Percentiles rank a stretch among this genome's conserved stretches.
Conservation (phyloP, 2,329 filamentous ascomycete species). For the Aspergillus glaucus region DNA sequence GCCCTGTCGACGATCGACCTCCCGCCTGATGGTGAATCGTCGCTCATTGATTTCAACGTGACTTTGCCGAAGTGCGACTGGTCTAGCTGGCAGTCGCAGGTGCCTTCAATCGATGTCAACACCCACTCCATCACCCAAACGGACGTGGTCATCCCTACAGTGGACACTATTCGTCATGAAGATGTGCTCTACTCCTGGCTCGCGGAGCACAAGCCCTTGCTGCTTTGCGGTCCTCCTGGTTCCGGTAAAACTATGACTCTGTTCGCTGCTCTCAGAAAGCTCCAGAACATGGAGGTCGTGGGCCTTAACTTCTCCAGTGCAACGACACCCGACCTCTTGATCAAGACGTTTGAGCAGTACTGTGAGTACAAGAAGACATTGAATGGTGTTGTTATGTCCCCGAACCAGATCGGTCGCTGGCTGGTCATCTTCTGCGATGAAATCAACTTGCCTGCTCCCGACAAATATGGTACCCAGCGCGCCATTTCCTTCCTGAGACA, state of each 20-base stretch:
- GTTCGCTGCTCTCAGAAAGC: conserved; percentile 92
- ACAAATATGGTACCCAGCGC: conserved; percentile 94
- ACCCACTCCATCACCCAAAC: conserved; percentile 97
- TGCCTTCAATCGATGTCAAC: conserved; percentile 92
- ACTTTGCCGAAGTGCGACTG: conserved; percentile 80
- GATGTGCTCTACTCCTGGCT: conserved; percentile 99
- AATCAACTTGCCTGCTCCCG: conserved; percentile 95
- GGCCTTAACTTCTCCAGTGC: conserved; percentile 99
- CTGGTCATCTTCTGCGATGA: conserved; percentile 98
- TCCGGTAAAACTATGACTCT: conserved; percentile 99
- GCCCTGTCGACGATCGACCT: conserved; percentile 80
- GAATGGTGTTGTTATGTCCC: conserved; percentile 90
- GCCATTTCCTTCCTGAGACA: conserved; percentile 97
- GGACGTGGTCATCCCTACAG: conserved; percentile 94
- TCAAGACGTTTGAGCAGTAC: conserved; percentile 99
- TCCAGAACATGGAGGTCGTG: conserved; percentile 98
- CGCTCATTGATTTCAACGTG: conserved; percentile 93
- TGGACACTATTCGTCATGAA: conserved; percentile 95
- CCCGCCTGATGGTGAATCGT: conserved; percentile 68
- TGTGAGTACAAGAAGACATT: conserved; percentile 99
- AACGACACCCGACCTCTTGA: conserved; percentile 91
- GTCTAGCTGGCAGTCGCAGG: conserved; percentile 89
- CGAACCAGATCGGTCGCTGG: conserved; percentile 95
- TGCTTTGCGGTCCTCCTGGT: conserved; percentile 94
- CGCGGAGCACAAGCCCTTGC: conserved; percentile 92